Base-by-base conservation (phyloP, 192 early-diverging fungal species). In the Entomortierella parvispora region DNA sequence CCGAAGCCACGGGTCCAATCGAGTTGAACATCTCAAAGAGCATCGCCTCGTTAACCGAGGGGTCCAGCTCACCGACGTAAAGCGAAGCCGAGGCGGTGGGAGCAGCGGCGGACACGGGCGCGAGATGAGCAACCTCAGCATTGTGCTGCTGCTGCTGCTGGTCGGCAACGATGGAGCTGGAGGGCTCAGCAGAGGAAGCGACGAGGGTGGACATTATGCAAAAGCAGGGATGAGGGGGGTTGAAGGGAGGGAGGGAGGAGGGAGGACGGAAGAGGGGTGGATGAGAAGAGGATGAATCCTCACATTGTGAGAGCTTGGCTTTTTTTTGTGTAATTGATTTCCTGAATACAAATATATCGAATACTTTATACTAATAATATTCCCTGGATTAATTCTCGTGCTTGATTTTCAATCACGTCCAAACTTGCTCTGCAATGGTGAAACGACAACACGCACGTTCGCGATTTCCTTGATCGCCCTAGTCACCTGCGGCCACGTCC, bases 21-120 rank as follows among this genome's bases (percentile, higher is more conserved):
- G 92, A 89, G 85, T 94, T 95, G 87, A 99, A 99, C 83, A 97
- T 90, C 80, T 99, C 97, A 65, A 95, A 99, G 57, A 99, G 85
- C 85, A 94, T 91, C 44, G 97, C 96, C 86, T 99, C 97, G 57
- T 95, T 97, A 62, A 99, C 96, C 47, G 93, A 91, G 65, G 92
- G 91, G 76, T 98, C 96, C 32, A 99, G 88, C 84, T 99, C 97
- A 64, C 97, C 97, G 51, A 99, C 94, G 83, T 99, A 99, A 53
- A 99, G 90, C 42, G 91, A 92, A 43, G 91, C 89, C 71, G 88
- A 87, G 67, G 89, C 70, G 54, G 87, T 79, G 42, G 84, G 84
- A 2, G 82, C 81, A 49, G 69, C 68, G 42, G 78, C 34, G 14
- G 82, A 62, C 14, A 59, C 67, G 14, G 68, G 68, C 11, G 68